These are phyloP conservation scores for Albophoma yamanashiensis DNA, from an alignment of 2,329 filamentous ascomycete species.

Conservation along the genomic window DNA sequence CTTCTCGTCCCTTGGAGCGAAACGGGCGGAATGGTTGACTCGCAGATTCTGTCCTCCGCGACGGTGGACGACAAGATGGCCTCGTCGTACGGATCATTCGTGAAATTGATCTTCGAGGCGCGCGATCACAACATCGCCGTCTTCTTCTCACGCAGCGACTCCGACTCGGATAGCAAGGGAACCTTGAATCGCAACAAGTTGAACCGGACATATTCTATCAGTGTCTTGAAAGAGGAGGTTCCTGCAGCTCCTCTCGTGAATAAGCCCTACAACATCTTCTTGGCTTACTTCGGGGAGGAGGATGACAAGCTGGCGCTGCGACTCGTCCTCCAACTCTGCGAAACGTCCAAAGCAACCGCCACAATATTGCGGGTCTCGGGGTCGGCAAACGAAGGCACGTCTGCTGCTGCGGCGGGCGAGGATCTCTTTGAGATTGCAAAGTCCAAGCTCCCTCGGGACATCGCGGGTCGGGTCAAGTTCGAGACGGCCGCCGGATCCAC, in stretches of 20 bases:
- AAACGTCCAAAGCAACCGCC: slow-evolving; percentile 67
- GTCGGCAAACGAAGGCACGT: neutral
- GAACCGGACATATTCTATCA: slow-evolving; percentile 45
- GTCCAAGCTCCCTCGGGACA: slow-evolving; percentile 3
- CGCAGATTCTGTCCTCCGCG: slow-evolving; percentile 14
- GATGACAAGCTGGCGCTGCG: slow-evolving; percentile 75
- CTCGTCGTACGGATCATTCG: slow-evolving; percentile 58
- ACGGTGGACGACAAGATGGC: slow-evolving; percentile 25
- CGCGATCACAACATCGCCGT: slow-evolving; percentile 66
- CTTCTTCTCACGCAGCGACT: slow-evolving; percentile 56
- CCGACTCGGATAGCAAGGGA: slow-evolving; percentile 26
- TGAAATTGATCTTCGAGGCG: slow-evolving; percentile 53
- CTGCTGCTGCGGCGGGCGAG: slow-evolving; percentile 1
- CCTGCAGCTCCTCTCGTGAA: slow-evolving; percentile 48
- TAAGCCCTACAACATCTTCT: slow-evolving; percentile 71
- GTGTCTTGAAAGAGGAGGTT: slow-evolving; percentile 43
- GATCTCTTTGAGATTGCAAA: slow-evolving; percentile 6
- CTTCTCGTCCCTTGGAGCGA: slow-evolving; percentile 87
- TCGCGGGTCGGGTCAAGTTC: slow-evolving; percentile 10
- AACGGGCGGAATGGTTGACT: slow-evolving; percentile 62
- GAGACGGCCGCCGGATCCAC: slow-evolving; percentile 5
- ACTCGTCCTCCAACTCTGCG: slow-evolving; percentile 74
- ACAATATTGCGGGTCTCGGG: slow-evolving; percentile 46
- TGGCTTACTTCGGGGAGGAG: slow-evolving; percentile 74
- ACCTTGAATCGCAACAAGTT: slow-evolving; percentile 26